A percentile compares a stretch with the other conserved stretches of the same genome.
Conservation (phyloP, 2,329 filamentous ascomycete genomes). For the Nakataea oryzae region DNA sequence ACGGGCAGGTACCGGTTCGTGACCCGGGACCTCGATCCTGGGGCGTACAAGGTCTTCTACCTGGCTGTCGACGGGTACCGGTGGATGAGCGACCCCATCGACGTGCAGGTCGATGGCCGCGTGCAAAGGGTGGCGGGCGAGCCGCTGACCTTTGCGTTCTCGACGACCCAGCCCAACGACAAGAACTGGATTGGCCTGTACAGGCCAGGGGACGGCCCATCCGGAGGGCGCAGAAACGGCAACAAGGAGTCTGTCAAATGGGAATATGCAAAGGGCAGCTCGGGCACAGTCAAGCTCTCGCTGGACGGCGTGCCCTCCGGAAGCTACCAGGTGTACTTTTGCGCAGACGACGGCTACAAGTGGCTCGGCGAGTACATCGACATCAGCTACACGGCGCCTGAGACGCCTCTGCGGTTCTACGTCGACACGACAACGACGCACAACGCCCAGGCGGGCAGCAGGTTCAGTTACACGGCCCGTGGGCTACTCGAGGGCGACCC, state of each 20-base stretch:
- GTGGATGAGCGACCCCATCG: constrained; percentile 22
- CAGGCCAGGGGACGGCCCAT: constrained; percentile 20
- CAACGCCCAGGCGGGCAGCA: constrained; percentile 24
- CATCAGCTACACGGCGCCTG: constrained; percentile 12
- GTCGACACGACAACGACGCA: constrained; percentile 17
- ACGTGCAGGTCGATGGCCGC: not conserved
- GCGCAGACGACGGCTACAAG: constrained; percentile 23
- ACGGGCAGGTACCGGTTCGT: constrained; percentile 17
- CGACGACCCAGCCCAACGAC: constrained; percentile 14
- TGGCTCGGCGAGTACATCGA: constrained; percentile 23
- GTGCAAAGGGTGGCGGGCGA: not conserved
- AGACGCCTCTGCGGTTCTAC: constrained; percentile 14
- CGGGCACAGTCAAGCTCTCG: constrained; percentile 17
- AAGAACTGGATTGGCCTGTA: constrained; percentile 29
- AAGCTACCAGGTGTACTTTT: constrained; percentile 24
- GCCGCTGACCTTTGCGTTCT: constrained; percentile 21
- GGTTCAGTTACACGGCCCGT: constrained; percentile 18
- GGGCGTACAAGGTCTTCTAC: constrained; percentile 23
- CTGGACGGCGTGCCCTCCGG: constrained; percentile 15
- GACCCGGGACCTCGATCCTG: not conserved
- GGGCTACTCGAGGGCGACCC: constrained; percentile 20
- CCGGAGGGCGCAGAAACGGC: constrained; percentile 19
- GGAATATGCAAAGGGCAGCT: constrained; percentile 18
- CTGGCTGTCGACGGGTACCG: constrained; percentile 23
- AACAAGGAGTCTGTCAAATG: constrained; percentile 18